phyloP scores from a whole-genome alignment of 164 flowering plant species.

The Sextonia rubra region DNA sequence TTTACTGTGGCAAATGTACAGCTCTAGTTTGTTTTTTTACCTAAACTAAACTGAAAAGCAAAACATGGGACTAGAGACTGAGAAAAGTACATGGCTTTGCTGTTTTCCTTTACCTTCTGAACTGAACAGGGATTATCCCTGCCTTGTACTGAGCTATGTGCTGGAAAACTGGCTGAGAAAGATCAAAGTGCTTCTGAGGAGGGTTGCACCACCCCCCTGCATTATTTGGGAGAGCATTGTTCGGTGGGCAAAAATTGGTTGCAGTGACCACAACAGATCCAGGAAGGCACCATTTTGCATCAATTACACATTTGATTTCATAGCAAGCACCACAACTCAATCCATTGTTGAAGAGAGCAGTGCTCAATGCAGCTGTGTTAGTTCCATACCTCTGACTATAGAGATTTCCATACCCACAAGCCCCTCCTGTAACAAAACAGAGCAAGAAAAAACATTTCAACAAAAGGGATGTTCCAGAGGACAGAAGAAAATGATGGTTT shows the following conservation, averaged over 20 bases:
- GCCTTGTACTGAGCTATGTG: slow-evolving; percentile 70
- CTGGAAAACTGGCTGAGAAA: slow-evolving; percentile 59
- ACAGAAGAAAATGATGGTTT: background rate
- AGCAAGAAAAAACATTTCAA: background rate
- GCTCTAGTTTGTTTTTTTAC: background rate
- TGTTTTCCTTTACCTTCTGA: slow-evolving; percentile 42
- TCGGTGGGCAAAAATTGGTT: slow-evolving; percentile 79
- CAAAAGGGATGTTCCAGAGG: background rate
- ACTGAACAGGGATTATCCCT: slow-evolving; percentile 64
- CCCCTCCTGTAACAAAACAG: slow-evolving; percentile 45
- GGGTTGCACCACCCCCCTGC: slow-evolving; percentile 74
- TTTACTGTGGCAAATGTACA: background rate
- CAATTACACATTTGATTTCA: slow-evolving; percentile 51
- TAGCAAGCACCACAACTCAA: slow-evolving; percentile 70
- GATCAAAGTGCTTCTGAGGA: slow-evolving; percentile 64
- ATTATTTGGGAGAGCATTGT: slow-evolving; percentile 24
- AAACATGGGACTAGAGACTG: background rate
- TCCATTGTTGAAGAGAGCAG: slow-evolving; percentile 67
- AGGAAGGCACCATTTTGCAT: slow-evolving; percentile 54
- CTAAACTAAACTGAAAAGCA: background rate
- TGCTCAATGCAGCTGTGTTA: slow-evolving; percentile 69
- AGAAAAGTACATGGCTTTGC: background rate
- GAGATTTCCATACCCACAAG: slow-evolving; percentile 83
- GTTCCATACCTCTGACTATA: slow-evolving; percentile 76
- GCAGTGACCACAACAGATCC: slow-evolving; percentile 66